These are phyloP conservation scores for Pseudoperonospora humuli DNA, from an alignment of 352 stramenopile species.

Conservation along the genomic window DNA sequence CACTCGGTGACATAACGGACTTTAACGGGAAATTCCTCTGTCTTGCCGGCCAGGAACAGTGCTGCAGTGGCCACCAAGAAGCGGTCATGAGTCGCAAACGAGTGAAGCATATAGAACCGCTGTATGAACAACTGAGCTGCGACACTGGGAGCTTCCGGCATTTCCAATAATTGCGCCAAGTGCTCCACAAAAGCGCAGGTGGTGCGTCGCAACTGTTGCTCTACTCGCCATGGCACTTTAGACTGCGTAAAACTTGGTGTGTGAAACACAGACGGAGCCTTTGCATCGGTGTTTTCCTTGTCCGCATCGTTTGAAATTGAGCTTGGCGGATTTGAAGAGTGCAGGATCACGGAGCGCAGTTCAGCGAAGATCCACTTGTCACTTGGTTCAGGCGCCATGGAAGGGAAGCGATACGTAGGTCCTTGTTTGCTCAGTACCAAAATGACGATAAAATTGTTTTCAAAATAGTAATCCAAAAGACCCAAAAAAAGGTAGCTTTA, in stretches of 20 bases:
- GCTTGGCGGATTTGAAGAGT: neutral
- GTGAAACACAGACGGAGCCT: constrained; percentile 18
- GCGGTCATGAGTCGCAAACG: constrained; percentile 68
- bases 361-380: constrained; percentile 41
- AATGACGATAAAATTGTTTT: too few relatives aligned
- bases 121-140: constrained; percentile 65
- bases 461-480: too few relatives aligned
- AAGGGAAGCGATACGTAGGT: too few relatives aligned
- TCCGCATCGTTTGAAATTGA: constrained; percentile 7
- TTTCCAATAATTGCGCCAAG: constrained; percentile 47
- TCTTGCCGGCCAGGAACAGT: constrained; percentile 71
- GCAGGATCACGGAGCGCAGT: constrained; percentile 34
- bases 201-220: constrained; percentile 53
- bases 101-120: constrained; percentile 73
- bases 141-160: constrained; percentile 46
- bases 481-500: too few relatives aligned
- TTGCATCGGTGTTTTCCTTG: constrained; percentile 16
- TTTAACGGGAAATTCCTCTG: constrained; percentile 74
- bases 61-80: constrained; percentile 69
- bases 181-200: constrained; percentile 68
- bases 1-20: constrained; percentile 70
- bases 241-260: constrained; percentile 40
- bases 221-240: constrained; percentile 41
- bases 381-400: constrained; percentile 28
- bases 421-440: too few relatives aligned